Conservation (phyloP, 2,329 filamentous ascomycete genomes). For the Cladosporium austrohemisphaericum region DNA sequence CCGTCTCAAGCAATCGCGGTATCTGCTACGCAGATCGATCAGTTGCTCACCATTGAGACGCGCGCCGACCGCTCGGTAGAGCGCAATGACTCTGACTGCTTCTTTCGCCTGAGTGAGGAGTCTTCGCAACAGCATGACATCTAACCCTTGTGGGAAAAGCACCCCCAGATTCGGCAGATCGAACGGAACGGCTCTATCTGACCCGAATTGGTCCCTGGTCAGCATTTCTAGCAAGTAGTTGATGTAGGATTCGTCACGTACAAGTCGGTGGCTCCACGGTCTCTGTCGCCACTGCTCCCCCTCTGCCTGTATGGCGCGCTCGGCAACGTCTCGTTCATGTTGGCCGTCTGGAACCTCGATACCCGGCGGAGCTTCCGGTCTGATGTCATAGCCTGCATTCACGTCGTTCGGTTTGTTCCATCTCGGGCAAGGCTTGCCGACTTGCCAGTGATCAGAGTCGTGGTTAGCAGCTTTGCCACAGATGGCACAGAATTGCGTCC, state of each 20-base stretch:
- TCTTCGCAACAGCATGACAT: too few relatives aligned
- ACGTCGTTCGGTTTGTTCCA: background rate
- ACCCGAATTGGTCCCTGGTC: too few relatives aligned
- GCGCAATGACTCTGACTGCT: too few relatives aligned
- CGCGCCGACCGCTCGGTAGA: too few relatives aligned
- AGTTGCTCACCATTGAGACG: too few relatives aligned
- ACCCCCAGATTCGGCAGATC: too few relatives aligned
- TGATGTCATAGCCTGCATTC: background rate
- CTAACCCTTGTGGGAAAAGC: too few relatives aligned
- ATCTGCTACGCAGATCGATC: too few relatives aligned
- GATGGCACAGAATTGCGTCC: background rate
- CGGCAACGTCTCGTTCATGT: background rate
- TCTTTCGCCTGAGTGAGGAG: too few relatives aligned
- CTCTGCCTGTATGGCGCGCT: background rate
- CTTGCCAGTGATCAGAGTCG: background rate
- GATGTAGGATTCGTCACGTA: background rate
- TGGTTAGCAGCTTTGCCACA: background rate
- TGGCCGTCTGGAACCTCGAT: background rate
- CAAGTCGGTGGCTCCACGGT: background rate
- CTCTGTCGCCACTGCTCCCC: background rate
- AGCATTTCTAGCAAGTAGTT: background rate
- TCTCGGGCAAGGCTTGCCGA: background rate
- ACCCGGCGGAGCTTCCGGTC: background rate
- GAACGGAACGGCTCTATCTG: too few relatives aligned
- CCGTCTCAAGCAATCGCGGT: too few relatives aligned